These are phyloP conservation scores for Aphanomyces astaci DNA, from an alignment of 352 stramenopile species.

Conservation along the genomic window DNA sequence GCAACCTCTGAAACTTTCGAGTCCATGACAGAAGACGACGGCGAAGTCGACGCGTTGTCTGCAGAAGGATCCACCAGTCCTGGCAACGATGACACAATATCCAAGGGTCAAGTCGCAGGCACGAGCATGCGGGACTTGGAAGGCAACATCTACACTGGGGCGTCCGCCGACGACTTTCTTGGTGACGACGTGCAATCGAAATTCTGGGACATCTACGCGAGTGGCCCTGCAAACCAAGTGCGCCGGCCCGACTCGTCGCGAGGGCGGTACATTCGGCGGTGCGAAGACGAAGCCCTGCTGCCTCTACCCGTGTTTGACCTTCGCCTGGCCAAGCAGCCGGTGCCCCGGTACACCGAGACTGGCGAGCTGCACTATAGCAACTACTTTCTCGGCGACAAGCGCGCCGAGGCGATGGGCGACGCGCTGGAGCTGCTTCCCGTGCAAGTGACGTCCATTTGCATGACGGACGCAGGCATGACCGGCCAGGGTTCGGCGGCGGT, in stretches of 20 bases:
- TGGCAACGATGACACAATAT: background rate
- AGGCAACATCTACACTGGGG: background rate
- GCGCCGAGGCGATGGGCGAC: constrained; percentile 49
- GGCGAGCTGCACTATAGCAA: constrained; percentile 54
- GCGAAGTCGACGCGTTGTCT: background rate
- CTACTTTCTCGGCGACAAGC: constrained; percentile 67
- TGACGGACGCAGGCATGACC: constrained; percentile 64
- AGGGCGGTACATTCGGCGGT: constrained; percentile 52
- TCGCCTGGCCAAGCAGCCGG: constrained; percentile 27
- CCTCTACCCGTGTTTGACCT: constrained; percentile 60
- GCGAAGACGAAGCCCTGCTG: constrained; percentile 48
- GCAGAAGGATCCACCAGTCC: too few species aligned
- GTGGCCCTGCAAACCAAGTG: constrained; percentile 25
- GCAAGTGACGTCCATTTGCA: constrained; percentile 47
- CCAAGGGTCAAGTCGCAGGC: background rate
- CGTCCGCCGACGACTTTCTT: background rate
- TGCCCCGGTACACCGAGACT: constrained; percentile 35
- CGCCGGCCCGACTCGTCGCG: constrained; percentile 43
- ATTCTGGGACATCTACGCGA: constrained; percentile 60
- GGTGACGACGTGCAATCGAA: constrained; percentile 23
- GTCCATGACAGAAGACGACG: background rate
- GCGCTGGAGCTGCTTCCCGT: constrained; percentile 51
- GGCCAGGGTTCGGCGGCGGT: constrained; percentile 47
- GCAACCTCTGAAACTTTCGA: background rate
- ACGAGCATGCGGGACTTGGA: background rate